These are phyloP conservation scores for Middelhovenomyces tepae DNA, from an alignment of 805 yeast genomes.

Conservation along the genomic window DNA sequence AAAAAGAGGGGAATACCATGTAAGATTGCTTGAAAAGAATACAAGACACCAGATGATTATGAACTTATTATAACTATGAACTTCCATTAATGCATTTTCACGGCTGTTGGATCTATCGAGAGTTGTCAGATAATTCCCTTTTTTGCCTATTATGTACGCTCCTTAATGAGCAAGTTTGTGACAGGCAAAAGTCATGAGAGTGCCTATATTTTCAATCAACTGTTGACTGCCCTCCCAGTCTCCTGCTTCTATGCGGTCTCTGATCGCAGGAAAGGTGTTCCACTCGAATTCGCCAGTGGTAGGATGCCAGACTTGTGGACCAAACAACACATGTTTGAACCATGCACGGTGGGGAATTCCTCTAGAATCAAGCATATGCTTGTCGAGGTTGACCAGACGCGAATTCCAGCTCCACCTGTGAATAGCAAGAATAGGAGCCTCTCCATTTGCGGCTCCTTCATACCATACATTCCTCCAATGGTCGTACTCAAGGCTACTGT, in stretches of 20 bases:
- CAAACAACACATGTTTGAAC: slow-evolving; percentile 59
- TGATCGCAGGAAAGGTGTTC: slow-evolving; percentile 67
- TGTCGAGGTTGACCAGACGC: slow-evolving; percentile 49
- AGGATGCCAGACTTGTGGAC: slow-evolving; percentile 57
- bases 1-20: too few species aligned
- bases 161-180: slow-evolving; percentile 6
- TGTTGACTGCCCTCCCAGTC: slow-evolving; percentile 47
- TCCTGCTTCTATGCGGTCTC: slow-evolving; percentile 50
- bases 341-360: slow-evolving; percentile 50
- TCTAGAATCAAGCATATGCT: slow-evolving; percentile 38
- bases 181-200: slow-evolving; percentile 15
- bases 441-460: slow-evolving; percentile 41
- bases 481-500: slow-evolving; percentile 40
- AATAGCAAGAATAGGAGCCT: slow-evolving; percentile 63
- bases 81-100: too few species aligned
- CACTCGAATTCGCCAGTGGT: slow-evolving; percentile 36
- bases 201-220: slow-evolving; percentile 11
- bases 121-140: too few species aligned
- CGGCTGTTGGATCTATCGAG: too few species aligned
- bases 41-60: too few species aligned
- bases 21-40: too few species aligned
- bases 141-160: too few species aligned
- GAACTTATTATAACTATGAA: too few species aligned
- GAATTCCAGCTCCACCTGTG: slow-evolving; percentile 77
- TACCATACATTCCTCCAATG: slow-evolving; percentile 60